Conservation (phyloP, 306 rosid genomes). For the Malus asiatica region DNA sequence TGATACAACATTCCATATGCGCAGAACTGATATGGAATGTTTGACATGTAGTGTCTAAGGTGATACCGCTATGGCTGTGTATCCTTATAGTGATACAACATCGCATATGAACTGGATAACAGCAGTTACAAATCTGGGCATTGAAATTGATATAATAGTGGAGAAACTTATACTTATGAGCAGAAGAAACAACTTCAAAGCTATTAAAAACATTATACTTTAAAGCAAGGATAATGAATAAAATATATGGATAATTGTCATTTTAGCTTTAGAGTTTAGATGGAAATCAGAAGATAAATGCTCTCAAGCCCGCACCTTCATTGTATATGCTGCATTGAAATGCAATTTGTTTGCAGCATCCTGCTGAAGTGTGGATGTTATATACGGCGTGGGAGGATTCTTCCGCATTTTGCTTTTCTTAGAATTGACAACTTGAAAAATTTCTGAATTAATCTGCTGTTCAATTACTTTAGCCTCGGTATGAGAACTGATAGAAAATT, state of each 20-base stretch:
- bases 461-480: slow-evolving; percentile 51
- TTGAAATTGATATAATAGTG: neutral
- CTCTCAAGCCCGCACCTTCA: slow-evolving; percentile 56
- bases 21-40: neutral
- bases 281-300: slow-evolving; percentile 10
- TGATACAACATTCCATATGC: neutral
- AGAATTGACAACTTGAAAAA: slow-evolving; percentile 46
- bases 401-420: slow-evolving; percentile 52
- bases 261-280: neutral
- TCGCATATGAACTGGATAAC: neutral
- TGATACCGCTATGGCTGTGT: neutral
- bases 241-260: neutral
- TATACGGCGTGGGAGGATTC: slow-evolving; percentile 88
- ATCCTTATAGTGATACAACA: neutral
- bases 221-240: neutral
- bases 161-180: neutral
- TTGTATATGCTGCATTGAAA: slow-evolving; percentile 61
- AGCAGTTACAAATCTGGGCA: neutral
- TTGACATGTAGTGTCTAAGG: neutral
- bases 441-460: slow-evolving; percentile 34
- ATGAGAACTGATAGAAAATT: slow-evolving; percentile 61
- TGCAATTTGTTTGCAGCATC: slow-evolving; percentile 85
- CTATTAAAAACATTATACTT: neutral
- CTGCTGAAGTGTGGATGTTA: slow-evolving; percentile 98
- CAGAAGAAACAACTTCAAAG: neutral